Evolutionary conservation across 2,329 filamentous ascomycete species (phyloP), one percentile per base, ranked within the genome.

Genomic region (Rutstroemia sp.): DNA sequence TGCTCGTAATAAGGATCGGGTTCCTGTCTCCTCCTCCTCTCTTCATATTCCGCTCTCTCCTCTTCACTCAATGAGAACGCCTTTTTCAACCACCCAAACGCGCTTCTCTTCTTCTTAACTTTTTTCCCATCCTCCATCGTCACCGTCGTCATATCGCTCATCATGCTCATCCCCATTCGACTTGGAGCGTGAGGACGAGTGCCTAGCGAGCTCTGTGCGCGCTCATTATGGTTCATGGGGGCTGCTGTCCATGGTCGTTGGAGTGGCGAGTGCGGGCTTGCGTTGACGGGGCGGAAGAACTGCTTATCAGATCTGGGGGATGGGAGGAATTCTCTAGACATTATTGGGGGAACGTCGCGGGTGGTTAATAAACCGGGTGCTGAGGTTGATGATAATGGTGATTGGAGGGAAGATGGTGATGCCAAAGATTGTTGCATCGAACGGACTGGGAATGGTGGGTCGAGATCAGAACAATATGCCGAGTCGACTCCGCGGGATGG

Each of bases 61-160:
- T 85, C 81, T 21, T 86, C 83, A 58, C 84, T 82, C 25, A 86
- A 70, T 36, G 78, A 80, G 52, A 86, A 86, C 0, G 82, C 82
- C 71, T 86, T 86, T 69, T 85, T 86, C 56, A 86, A 69, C 83
- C 83, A 86, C 2, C 82, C 83, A 64, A 86, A 84, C 1, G 82
- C 81, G 63, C 83, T 85, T 60, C 81, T 78, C 73, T 86, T 86
- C 73, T 85, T 86, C 69, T 85, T 85, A 5, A 84, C 66, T 39
- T 76, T 69, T 58, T 65, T 65, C 16, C 61, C 63, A 27, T 63
- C 56, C 34, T 64, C 63, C 14, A 74, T 76, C 49, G 55, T 57
- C 5, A 77, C 72, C 1, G 58, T 62, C 3, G 75, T 77, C 54
- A 76, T 73, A 1, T 75, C 80, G 65, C 78, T 84, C 60, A 83